Evolutionary conservation across 495 filamentous ascomycete species (phyloP).

Genomic region (Xylaria scruposa): DNA sequence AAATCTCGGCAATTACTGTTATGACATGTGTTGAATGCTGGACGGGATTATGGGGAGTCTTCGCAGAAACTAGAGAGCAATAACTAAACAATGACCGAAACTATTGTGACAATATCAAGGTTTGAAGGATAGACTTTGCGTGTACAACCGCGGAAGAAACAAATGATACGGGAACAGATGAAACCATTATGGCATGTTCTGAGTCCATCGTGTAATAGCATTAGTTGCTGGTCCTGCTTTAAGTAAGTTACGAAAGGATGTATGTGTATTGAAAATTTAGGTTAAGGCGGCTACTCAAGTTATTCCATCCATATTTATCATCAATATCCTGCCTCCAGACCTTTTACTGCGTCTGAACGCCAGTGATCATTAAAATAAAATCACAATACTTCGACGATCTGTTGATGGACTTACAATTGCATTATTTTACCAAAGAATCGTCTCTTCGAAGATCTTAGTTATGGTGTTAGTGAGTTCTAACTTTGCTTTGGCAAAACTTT

Average conservation of each 20-base stretch:
- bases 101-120: not conserved
- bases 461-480: too few species aligned
- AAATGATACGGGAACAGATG: not conserved
- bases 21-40: not conserved
- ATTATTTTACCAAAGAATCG: too few species aligned
- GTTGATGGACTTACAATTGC: too few species aligned
- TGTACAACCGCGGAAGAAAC: not conserved
- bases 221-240: not conserved
- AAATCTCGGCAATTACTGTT: not conserved
- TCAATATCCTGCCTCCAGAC: not conserved
- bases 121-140: not conserved
- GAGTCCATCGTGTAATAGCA: not conserved
- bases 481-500: too few species aligned
- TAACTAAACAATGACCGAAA: not conserved
- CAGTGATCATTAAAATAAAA: too few species aligned
- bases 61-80: not conserved
- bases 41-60: not conserved
- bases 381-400: too few species aligned
- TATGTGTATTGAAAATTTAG: not conserved
- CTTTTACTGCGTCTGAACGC: too few species aligned
- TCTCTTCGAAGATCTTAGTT: too few species aligned
- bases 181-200: not conserved
- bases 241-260: not conserved
- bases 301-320: too few species aligned
- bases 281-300: too few species aligned